phyloP scores from a whole-genome alignment of 169 alveolate genomes.

The Plasmodium billcollinsi region DNA sequence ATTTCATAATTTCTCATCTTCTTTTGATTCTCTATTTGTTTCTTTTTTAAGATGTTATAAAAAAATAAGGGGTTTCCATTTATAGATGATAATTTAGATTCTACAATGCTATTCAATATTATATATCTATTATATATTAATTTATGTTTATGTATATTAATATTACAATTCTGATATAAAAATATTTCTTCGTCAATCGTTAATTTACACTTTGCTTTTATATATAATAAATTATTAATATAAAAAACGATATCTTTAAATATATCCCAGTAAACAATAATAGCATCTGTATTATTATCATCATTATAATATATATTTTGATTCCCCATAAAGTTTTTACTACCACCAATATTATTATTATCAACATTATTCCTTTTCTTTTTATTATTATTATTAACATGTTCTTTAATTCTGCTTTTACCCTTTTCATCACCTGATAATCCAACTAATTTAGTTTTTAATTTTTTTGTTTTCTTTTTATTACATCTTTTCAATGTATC shows the following conservation, averaged over 20 bases:
- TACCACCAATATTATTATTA: not conserved
- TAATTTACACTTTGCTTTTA: conserved; percentile 69
- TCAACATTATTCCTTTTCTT: not conserved
- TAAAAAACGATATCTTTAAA: conserved; percentile 68
- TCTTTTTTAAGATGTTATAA: conserved; percentile 62
- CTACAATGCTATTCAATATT: conserved; percentile 57
- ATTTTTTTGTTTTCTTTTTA: not conserved
- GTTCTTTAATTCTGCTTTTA: not conserved
- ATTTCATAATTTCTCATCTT: conserved; percentile 59
- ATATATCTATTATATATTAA: conserved; percentile 57
- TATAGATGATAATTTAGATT: conserved; percentile 18
- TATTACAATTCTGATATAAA: conserved; percentile 71
- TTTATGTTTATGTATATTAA: conserved; percentile 69
- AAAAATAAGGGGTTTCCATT: conserved; percentile 65
- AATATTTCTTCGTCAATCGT: conserved; percentile 76
- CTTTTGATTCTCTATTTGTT: conserved; percentile 60
- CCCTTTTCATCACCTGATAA: not conserved
- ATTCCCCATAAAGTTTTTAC: not conserved
- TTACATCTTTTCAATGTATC: not conserved
- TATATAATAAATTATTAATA: conserved; percentile 63
- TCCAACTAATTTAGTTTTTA: not conserved
- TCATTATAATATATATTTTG: not conserved
- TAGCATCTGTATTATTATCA: not conserved
- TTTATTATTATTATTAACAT: not conserved
- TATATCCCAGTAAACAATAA: conserved; percentile 63